Base-by-base conservation (phyloP, 768 basidiomycete genomes). In the Xerocomus spinulosus region DNA sequence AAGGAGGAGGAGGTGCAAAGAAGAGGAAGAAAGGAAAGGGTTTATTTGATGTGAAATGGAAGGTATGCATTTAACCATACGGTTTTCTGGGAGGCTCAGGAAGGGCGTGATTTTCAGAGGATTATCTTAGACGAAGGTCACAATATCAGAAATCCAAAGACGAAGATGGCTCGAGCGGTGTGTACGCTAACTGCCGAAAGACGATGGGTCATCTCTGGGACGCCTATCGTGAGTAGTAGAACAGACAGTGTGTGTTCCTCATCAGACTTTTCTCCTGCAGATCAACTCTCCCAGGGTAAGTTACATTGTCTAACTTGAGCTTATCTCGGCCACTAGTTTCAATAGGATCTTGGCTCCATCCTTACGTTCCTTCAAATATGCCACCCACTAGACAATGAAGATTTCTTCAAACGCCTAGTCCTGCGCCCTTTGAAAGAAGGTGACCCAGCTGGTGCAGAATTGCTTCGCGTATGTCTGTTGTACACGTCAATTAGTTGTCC, bases 51-150 rank as follows among this genome's bases (percentile, higher is more conserved):
- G 75, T 92, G 21, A 71, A 76, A 30, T 96, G 93, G 93, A 92
- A 92, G 82, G 88, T 82, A 38, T 21, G 65, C 20, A 10, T 32
- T 20, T 33, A 7, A 5, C 15, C 13, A 14, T 15, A 33, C 10
- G 20, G 15, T 14, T 39, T 29, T 12, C 20, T 24, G 15, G 32
- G 10, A 43, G 20, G 36, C 46, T 51, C 2, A 44, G 20, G 5
- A 32, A 37, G 15, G n/a, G 6, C 7, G 1, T 49, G 14, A 6
- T 14, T 41, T 10, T 15, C 48, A 87, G 83, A 74, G 93, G 48
- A 63, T 94, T 34, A 80, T 95, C 18, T 71, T 94, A 5, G 93
- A 96, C 54, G 93, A 96, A 68, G 93, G 90, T 0, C 93, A 96
- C 60, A 82, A 62, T 21, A 85, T 96, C 52, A 81, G 91, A 43